Evolutionary conservation across 257 asterid species (phyloP).

Genomic region (Ligustrum vulgare): DNA sequence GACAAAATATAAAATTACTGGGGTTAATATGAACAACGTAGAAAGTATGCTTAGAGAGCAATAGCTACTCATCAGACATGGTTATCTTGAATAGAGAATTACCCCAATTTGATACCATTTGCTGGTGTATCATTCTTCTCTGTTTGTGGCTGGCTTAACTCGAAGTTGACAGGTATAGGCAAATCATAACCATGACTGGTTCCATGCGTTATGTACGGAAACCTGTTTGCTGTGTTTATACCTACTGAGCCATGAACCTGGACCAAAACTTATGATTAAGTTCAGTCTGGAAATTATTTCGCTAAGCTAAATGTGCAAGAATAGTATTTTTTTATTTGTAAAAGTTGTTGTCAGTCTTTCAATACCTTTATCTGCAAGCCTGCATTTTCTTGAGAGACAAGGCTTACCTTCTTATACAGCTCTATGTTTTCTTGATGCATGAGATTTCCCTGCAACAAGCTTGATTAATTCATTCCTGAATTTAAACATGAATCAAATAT

Average conservation of each 20-base stretch:
- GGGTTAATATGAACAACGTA: neutral
- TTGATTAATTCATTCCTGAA: constrained; percentile 15
- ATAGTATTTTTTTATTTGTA: neutral
- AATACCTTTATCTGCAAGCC: constrained; percentile 59
- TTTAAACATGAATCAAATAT: constrained; percentile 11
- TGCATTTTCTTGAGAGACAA: constrained; percentile 45
- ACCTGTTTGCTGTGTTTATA: constrained; percentile 29
- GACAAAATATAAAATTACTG: too few species aligned
- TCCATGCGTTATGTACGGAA: constrained; percentile 19
- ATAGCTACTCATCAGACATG: constrained; percentile 8
- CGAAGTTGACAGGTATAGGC: constrained; percentile 30
- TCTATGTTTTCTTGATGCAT: constrained; percentile 56
- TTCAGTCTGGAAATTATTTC: neutral
- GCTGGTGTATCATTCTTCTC: constrained; percentile 22
- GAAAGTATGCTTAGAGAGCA: neutral
- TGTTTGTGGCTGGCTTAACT: constrained; percentile 37
- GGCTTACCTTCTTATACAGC: constrained; percentile 49
- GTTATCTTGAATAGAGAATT: constrained; percentile 15
- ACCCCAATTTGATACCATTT: constrained; percentile 39
- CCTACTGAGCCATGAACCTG: constrained; percentile 45
- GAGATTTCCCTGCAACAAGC: constrained; percentile 50
- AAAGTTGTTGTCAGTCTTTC: neutral
- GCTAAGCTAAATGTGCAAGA: neutral
- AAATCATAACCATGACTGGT: constrained; percentile 17
- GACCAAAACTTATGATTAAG: constrained; percentile 7